Conservation (phyloP, 768 basidiomycete species). For the Harrya chromipes region DNA sequence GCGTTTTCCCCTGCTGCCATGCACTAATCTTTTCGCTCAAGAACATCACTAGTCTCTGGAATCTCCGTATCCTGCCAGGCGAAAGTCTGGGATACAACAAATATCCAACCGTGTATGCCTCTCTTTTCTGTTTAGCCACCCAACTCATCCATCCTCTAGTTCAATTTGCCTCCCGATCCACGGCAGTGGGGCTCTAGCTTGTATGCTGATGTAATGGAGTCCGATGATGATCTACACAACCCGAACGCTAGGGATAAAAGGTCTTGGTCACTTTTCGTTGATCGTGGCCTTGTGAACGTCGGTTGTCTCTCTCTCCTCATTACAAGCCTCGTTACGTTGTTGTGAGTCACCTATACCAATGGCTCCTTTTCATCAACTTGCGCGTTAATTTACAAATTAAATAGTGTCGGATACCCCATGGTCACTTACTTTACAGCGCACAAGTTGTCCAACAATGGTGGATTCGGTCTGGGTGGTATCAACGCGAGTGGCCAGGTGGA, state of each 20-base stretch:
- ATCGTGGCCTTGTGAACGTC: conserved; percentile 66
- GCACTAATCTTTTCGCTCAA: not conserved
- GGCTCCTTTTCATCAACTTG: not conserved
- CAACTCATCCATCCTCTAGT: conserved; percentile 38
- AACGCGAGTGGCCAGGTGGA: conserved; percentile 70
- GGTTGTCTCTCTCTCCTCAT: conserved; percentile 64
- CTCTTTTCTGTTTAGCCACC: not conserved
- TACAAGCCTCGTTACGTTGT: conserved; percentile 47
- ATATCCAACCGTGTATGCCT: conserved; percentile 44
- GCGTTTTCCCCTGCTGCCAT: not conserved
- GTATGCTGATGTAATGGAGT: conserved; percentile 51
- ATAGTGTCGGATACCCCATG: conserved; percentile 44
- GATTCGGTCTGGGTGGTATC: conserved; percentile 65
- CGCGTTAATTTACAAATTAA: not conserved
- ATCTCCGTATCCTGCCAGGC: conserved; percentile 41
- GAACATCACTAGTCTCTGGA: conserved; percentile 22
- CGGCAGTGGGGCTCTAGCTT: conserved; percentile 62
- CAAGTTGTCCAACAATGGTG: conserved; percentile 35
- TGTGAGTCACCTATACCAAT: conserved; percentile 45
- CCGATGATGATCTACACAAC: conserved; percentile 73
- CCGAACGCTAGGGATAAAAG: conserved; percentile 42
- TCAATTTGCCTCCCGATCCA: conserved; percentile 63
- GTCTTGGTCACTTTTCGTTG: conserved; percentile 43
- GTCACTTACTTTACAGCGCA: conserved; percentile 36
- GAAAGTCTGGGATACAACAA: conserved; percentile 33